Evolutionary conservation across 2,329 filamentous ascomycete genomes (phyloP), one percentile per base, ranked within the genome.

Genomic region (Xylaria sp.): DNA sequence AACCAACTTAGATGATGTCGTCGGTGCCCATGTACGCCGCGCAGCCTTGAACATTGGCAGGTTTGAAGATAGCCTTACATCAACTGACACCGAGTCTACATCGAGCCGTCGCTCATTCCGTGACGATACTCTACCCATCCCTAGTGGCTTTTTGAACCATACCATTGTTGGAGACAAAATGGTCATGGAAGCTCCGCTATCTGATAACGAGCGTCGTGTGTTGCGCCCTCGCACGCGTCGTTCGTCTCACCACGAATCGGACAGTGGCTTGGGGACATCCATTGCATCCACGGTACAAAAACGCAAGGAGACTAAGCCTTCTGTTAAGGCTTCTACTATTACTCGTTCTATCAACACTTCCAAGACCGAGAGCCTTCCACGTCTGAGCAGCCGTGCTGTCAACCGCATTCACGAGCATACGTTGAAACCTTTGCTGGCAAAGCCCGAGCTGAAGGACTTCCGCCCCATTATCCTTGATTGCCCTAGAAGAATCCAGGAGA

Each of bases 221-320:
- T 75, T 84, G 65, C 85, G 83, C 61, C 82, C 83, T 65, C 84
- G 83, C 61, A 79, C 78, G 52, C 83, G 83, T 60, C 83, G 87
- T 72, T 79, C 80, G 62, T 82, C 81, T 43, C 84, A 88, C 72
- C 85, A 93, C 77, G 85, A 86, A 61, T 95, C 92, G 15, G 93
- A 97, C 79, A 96, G 93, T 75, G 93, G 92, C 55, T 82, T 97
- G 66, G 93, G 93, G 54, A 90, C 92, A 43, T 97, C 93, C 41
- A 83, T 97, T 71, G 85, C 82, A 63, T 90, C 86, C 48, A 83
- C 80, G 33, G 80, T 79, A 58, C 81, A 85, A 66, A 84, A 86
- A 73, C 75, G 79, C 67, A 81, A 74, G 58, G 66, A 83, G 31
- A 62, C 71, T 63, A 81, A 80, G 69, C 37, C 66, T 40, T 79